Percentiles rank a stretch among this genome's conserved stretches.
Conservation (phyloP, 2,329 filamentous ascomycete species). For the Cytospora piceae region DNA sequence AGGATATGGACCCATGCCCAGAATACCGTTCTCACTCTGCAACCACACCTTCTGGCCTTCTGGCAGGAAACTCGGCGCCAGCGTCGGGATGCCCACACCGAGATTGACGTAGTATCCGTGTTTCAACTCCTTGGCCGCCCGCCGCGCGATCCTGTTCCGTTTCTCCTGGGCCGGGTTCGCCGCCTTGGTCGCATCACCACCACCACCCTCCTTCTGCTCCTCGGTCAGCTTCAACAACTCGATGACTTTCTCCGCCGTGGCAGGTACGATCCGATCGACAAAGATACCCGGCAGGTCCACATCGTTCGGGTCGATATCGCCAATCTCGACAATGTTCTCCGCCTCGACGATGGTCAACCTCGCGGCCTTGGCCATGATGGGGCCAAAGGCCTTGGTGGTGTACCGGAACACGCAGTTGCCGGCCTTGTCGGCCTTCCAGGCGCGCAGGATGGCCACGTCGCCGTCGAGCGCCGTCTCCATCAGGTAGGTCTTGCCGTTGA, state of each 20-base stretch:
- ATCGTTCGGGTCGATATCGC: conserved; percentile 72
- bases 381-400: conserved; percentile 75
- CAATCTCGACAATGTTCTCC: conserved; percentile 78
- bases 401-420: conserved; percentile 83
- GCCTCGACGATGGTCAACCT: conserved; percentile 80
- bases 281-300: conserved; percentile 83
- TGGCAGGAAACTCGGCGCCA: conserved; percentile 78
- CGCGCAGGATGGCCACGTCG: conserved; percentile 77
- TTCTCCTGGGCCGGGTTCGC: conserved; percentile 54
- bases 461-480: conserved; percentile 78
- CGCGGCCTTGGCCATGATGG: conserved; percentile 81
- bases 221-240: conserved; percentile 68
- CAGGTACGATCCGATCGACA: conserved; percentile 78
- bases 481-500: conserved; percentile 72
- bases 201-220: conserved; percentile 43
- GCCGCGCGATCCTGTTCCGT: conserved; percentile 72
- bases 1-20: conserved; percentile 83
- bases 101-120: conserved; percentile 81
- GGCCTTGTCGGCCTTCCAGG: conserved; percentile 74
- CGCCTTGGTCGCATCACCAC: conserved; percentile 40
- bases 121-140: conserved; percentile 81
- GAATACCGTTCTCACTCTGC: conserved; percentile 83
- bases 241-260: conserved; percentile 71
- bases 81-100: conserved; percentile 78
- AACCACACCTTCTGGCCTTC: conserved; percentile 74